Percentiles rank a stretch among this genome's conserved stretches.
phyloP scores from a whole-genome alignment of 2,329 filamentous ascomycete species.

The Alternaria sp. region DNA sequence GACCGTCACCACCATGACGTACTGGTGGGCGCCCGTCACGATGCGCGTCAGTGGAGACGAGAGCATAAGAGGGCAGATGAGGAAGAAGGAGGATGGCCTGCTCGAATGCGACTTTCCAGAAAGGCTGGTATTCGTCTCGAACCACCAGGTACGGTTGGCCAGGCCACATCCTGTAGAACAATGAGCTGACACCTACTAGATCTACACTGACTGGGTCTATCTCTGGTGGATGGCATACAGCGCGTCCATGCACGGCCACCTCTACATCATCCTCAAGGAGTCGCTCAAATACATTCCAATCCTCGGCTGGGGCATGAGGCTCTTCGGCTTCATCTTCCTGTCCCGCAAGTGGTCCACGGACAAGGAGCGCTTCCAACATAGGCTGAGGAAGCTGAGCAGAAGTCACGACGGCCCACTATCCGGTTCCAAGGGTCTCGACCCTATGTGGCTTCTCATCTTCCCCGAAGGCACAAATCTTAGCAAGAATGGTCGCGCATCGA shows the following conservation, averaged over 20 bases:
- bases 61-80: conserved; percentile 76
- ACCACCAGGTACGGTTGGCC: conserved; percentile 67
- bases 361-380: conserved; percentile 74
- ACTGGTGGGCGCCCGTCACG: conserved; percentile 82
- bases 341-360: conserved; percentile 88
- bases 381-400: conserved; percentile 72
- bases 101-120: conserved; percentile 80
- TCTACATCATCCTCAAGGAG: conserved; percentile 91
- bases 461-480: conserved; percentile 87
- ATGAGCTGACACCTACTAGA: conserved; percentile 49
- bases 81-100: conserved; percentile 70
- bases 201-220: conserved; percentile 90
- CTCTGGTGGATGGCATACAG: conserved; percentile 92
- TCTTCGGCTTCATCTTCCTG: conserved; percentile 91
- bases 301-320: conserved; percentile 81
- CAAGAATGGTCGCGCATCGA: conserved; percentile 72
- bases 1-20: conserved; percentile 77
- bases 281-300: conserved; percentile 84
- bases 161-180: not conserved
- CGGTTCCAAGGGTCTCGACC: conserved; percentile 62
- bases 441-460: conserved; percentile 90
- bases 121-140: conserved; percentile 80
- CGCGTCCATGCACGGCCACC: conserved; percentile 78
- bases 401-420: conserved; percentile 48
- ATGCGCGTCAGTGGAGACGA: conserved; percentile 83